These are phyloP conservation scores for Xylaria scruposa DNA, from an alignment of 495 filamentous ascomycete species.

Conservation along the genomic window DNA sequence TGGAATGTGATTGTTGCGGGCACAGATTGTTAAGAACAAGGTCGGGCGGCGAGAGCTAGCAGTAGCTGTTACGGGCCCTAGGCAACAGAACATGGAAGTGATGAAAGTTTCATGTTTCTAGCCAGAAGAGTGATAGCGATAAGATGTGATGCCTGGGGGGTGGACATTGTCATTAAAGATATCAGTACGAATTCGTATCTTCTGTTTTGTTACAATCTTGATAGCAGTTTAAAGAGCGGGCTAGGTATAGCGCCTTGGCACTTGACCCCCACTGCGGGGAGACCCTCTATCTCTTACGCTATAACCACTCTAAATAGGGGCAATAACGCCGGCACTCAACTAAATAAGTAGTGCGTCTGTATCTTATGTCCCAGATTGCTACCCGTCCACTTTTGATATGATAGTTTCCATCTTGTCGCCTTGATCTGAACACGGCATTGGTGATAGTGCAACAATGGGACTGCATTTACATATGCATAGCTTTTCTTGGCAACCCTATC, in stretches of 20 bases:
- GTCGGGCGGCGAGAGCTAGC: background rate
- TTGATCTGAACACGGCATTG: background rate
- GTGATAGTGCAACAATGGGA: background rate
- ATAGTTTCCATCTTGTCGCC: background rate
- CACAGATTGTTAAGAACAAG: slow-evolving; percentile 14
- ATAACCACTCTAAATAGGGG: background rate
- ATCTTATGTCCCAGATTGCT: background rate
- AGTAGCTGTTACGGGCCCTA: background rate
- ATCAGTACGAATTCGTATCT: too few species aligned
- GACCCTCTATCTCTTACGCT: slow-evolving; percentile 13
- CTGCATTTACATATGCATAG: background rate
- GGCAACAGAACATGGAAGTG: background rate
- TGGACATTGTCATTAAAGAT: background rate
- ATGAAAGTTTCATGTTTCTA: background rate
- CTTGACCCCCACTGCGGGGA: slow-evolving; percentile 1
- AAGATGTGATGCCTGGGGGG: background rate
- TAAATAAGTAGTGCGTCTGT: background rate
- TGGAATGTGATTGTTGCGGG: slow-evolving; percentile 25
- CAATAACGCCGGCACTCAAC: background rate
- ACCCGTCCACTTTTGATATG: background rate
- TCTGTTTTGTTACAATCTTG: background rate
- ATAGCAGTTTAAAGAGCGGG: background rate
- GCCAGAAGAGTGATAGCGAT: background rate
- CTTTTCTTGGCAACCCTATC: background rate
- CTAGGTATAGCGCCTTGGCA: background rate